Percentiles rank a stretch among this genome's conserved stretches.
Evolutionary conservation across 2,329 filamentous ascomycete genomes (phyloP).

Genomic region (Talaromyces piceae): DNA sequence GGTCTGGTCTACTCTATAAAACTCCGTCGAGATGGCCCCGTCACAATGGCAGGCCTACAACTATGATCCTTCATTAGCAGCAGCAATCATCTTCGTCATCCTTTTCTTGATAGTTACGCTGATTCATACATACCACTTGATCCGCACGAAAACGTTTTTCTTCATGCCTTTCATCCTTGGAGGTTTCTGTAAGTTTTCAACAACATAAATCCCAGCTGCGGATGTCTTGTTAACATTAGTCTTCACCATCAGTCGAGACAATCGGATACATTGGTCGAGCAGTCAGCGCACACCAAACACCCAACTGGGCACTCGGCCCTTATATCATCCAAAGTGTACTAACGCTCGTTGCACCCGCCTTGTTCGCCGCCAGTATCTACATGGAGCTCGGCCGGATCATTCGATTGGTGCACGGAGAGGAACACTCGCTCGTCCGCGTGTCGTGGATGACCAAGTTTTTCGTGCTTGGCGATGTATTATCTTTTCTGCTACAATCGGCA

Average conservation of each 20-base stretch:
- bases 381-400: constrained; percentile 31
- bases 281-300: neutral
- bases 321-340: constrained; percentile 24
- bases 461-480: constrained; percentile 24
- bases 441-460: constrained; percentile 29
- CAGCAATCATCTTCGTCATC: constrained; percentile 3
- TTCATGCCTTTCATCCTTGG: constrained; percentile 24
- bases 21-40: neutral
- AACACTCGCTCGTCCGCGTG: constrained; percentile 18
- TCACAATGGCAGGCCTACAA: neutral
- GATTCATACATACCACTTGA: neutral
- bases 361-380: constrained; percentile 31
- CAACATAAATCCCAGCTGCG: neutral
- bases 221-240: neutral
- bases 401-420: constrained; percentile 20
- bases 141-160: constrained; percentile 21
- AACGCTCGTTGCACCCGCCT: constrained; percentile 26
- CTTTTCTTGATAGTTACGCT: neutral
- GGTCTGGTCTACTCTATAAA: neutral
- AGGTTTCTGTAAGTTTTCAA: constrained; percentile 22
- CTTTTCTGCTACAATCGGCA: constrained; percentile 25
- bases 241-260: neutral
- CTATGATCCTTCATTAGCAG: neutral
- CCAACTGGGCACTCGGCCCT: constrained; percentile 5
- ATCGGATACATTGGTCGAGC: constrained; percentile 1